Evolutionary conservation across 768 basidiomycete species (phyloP).

Genomic region (Tylopilus balloui): DNA sequence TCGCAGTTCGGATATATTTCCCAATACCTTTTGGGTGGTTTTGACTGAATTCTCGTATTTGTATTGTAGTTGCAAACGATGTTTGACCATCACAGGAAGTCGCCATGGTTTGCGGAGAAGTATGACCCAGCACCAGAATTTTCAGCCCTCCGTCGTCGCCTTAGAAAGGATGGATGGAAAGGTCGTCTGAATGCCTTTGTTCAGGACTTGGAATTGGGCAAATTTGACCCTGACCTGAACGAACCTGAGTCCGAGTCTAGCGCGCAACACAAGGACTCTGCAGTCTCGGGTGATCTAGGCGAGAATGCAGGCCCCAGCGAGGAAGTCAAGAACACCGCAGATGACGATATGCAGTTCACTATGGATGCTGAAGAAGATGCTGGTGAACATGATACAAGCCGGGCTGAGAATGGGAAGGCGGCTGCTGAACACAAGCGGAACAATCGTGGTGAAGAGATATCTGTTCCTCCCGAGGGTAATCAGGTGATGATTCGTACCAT

Average conservation of each 20-base stretch:
- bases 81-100: slow-evolving; percentile 92
- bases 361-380: slow-evolving; percentile 69
- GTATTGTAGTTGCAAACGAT: slow-evolving; percentile 85
- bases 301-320: slow-evolving; percentile 38
- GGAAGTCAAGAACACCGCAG: slow-evolving; percentile 50
- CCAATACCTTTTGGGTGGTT: slow-evolving; percentile 6
- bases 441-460: slow-evolving; percentile 67
- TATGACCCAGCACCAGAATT: slow-evolving; percentile 79
- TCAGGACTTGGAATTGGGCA: slow-evolving; percentile 76
- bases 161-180: slow-evolving; percentile 83
- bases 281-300: slow-evolving; percentile 33
- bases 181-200: slow-evolving; percentile 69
- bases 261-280: slow-evolving; percentile 51
- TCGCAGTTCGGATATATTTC: slow-evolving; percentile 12
- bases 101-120: slow-evolving; percentile 97
- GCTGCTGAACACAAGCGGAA: slow-evolving; percentile 41
- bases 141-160: slow-evolving; percentile 65
- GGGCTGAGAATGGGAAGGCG: slow-evolving; percentile 58
- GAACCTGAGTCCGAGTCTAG: slow-evolving; percentile 53
- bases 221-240: slow-evolving; percentile 74
- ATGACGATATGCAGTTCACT: slow-evolving; percentile 75
- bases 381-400: slow-evolving; percentile 53
- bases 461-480: slow-evolving; percentile 71
- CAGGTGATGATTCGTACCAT: slow-evolving; percentile 95
- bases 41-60: slow-evolving; percentile 30